Conservation (phyloP, 2,329 filamentous ascomycete genomes). For the Stenocarpella maydis region DNA sequence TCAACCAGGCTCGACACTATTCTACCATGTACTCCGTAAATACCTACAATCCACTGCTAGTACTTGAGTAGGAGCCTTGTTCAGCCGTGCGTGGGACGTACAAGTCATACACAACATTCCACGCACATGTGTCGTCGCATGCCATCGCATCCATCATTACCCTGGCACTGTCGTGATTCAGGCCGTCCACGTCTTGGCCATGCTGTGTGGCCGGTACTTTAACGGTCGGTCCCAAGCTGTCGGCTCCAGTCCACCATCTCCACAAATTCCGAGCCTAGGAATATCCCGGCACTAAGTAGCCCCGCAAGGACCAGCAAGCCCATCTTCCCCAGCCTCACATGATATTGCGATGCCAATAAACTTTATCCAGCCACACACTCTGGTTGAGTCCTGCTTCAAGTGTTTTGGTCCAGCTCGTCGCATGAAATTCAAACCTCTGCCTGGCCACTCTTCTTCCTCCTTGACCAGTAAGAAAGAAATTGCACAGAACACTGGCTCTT, state of each 20-base stretch:
- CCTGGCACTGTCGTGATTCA: constrained; percentile 14
- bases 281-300: background rate
- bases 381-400: background rate
- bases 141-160: background rate
- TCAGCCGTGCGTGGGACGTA: too few species aligned
- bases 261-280: background rate
- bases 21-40: too few species aligned
- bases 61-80: too few species aligned
- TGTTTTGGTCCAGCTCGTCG: background rate
- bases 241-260: background rate
- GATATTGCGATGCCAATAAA: background rate
- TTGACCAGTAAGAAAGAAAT: background rate
- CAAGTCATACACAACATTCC: background rate
- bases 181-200: constrained; percentile 10
- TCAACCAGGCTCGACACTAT: too few species aligned
- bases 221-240: constrained; percentile 6
- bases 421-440: too few species aligned
- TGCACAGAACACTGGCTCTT: background rate
- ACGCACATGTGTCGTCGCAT: background rate
- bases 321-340: background rate
- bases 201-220: background rate
- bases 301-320: background rate
- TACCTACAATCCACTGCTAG: too few species aligned
- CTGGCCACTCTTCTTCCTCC: too few species aligned
- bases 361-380: background rate